phyloP scores from a whole-genome alignment of 306 rosid species.

The Ammopiptanthus mongolicus region DNA sequence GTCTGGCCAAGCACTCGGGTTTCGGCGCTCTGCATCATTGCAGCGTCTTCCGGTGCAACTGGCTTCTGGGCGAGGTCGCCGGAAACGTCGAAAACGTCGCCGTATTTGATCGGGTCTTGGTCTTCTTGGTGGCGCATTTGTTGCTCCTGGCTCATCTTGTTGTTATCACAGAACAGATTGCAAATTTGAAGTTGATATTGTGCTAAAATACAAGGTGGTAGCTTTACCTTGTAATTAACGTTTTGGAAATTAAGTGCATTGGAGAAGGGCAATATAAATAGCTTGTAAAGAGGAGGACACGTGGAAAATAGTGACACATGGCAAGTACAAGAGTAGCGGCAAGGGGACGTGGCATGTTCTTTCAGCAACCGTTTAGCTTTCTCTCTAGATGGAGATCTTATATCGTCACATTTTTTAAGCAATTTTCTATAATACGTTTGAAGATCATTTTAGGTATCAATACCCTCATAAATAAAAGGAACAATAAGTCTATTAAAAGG shows the following conservation, averaged over 20 bases:
- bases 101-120: slow-evolving; percentile 51
- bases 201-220: background rate
- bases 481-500: too few relatives aligned
- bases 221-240: too few relatives aligned
- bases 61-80: slow-evolving; percentile 55
- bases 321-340: background rate
- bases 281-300: background rate
- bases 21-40: slow-evolving; percentile 83
- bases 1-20: slow-evolving; percentile 49
- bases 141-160: slow-evolving; percentile 58
- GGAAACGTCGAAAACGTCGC: slow-evolving; percentile 54
- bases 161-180: background rate
- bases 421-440: too few relatives aligned
- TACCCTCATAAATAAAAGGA: too few relatives aligned
- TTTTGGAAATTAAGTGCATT: background rate
- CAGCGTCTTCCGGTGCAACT: slow-evolving; percentile 62
- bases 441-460: too few relatives aligned
- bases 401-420: too few relatives aligned
- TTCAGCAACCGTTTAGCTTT: background rate
- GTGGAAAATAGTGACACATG: slow-evolving; percentile 17
- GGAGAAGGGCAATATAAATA: slow-evolving; percentile 8
- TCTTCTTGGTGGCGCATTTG: slow-evolving; percentile 26
- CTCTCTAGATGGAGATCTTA: too few relatives aligned
- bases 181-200: background rate
- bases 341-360: slow-evolving; percentile 16